Conservation (phyloP, 371 early-diverging fungal species). For the Apophysomyces variabilis region DNA sequence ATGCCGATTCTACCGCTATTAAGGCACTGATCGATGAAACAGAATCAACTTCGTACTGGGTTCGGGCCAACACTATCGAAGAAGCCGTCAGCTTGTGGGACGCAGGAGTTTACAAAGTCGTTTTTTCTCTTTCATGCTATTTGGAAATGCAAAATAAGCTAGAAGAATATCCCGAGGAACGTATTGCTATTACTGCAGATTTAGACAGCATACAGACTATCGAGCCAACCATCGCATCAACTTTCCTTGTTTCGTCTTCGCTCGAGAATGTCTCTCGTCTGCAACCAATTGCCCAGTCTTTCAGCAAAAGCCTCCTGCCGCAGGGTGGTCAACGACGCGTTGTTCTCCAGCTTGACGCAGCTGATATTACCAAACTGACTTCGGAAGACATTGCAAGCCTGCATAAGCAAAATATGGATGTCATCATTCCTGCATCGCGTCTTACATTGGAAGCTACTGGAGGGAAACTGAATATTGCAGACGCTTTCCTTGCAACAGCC, state of each 20-base stretch:
- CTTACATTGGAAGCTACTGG: constrained; percentile 35
- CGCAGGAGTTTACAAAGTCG: constrained; percentile 63
- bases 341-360: constrained; percentile 37
- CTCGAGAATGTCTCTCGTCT: constrained; percentile 7
- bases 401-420: constrained; percentile 43
- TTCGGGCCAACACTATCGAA: constrained; percentile 50
- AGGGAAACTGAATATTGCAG: constrained; percentile 63
- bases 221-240: background rate
- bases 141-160: constrained; percentile 30
- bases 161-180: constrained; percentile 41
- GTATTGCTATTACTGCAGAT: constrained; percentile 43
- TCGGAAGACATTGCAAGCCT: constrained; percentile 42
- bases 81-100: constrained; percentile 62
- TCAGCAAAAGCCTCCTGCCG: constrained; percentile 33
- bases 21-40: constrained; percentile 44
- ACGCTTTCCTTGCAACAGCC: constrained; percentile 69
- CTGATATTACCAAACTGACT: constrained; percentile 24
- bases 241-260: background rate
- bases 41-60: constrained; percentile 60
- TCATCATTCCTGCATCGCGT: constrained; percentile 37
- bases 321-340: constrained; percentile 50
- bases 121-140: constrained; percentile 49
- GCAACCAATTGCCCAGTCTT: constrained; percentile 26
- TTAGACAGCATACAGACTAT: background rate
- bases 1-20: constrained; percentile 43